Percentiles rank a stretch among this genome's conserved stretches.
Conservation (phyloP, 73 alveolate species). For the Paramecium biaurelia region DNA sequence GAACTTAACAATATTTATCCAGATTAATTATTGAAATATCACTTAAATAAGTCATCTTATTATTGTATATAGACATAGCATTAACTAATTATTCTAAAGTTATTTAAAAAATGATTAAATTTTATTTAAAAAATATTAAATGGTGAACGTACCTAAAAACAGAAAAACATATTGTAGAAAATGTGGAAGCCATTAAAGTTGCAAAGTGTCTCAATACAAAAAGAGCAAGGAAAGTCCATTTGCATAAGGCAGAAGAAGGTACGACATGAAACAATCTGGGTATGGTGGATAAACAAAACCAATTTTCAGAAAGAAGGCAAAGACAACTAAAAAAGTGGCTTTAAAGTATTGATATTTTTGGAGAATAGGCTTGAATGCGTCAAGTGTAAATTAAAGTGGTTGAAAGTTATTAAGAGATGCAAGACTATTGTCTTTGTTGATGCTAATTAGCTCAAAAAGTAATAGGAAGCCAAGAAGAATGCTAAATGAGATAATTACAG, state of each 20-base stretch:
- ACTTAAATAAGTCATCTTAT: not conserved
- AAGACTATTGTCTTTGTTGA: conserved; percentile 94
- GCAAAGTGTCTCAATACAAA: conserved; percentile 88
- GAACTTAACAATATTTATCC: not conserved
- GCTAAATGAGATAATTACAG: conserved; percentile 22
- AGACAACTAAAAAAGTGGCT: conserved; percentile 95
- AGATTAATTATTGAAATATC: not conserved
- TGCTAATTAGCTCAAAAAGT: conserved; percentile 46
- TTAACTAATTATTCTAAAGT: not conserved
- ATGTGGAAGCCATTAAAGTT: conserved; percentile 77
- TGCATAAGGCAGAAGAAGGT: conserved; percentile 92
- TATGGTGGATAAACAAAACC: conserved; percentile 98
- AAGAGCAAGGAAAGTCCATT: conserved; percentile 83
- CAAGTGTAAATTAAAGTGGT: conserved; percentile 88
- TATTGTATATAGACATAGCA: not conserved
- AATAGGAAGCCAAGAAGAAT: conserved; percentile 26
- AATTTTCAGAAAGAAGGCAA: conserved; percentile 96
- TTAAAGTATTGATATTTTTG: conserved; percentile 69
- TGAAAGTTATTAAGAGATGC: conserved; percentile 90
- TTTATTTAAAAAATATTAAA: not conserved
- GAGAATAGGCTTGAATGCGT: conserved; percentile 85
- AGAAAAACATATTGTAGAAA: conserved; percentile 80
- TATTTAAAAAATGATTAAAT: conserved; percentile 38
- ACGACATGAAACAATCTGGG: conserved; percentile 94
- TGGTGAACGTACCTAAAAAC: conserved; percentile 86